These are phyloP conservation scores for Anthoceros angustus DNA, from an alignment of 225 moss, liverwort and hornwort genomes.

Conservation along the genomic window DNA sequence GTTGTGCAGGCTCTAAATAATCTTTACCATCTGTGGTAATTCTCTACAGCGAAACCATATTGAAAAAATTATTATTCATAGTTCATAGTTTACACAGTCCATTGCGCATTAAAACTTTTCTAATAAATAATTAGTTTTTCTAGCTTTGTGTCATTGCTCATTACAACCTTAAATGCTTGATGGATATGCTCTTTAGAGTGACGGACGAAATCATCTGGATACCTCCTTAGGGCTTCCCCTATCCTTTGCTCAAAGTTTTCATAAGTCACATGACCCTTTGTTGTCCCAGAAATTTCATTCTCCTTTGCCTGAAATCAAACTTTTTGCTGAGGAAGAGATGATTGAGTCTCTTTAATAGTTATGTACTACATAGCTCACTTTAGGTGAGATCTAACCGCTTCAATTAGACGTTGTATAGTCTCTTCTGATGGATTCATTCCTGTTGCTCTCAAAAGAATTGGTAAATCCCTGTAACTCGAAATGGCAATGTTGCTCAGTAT, in stretches of 20 bases:
- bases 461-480: background rate
- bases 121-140: background rate
- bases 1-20: background rate
- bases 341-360: too few species aligned
- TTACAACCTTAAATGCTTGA: slow-evolving; percentile 14
- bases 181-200: slow-evolving; percentile 18
- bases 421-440: slow-evolving; percentile 1
- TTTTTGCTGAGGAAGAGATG: too few species aligned
- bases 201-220: slow-evolving; percentile 25
- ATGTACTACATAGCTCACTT: too few species aligned
- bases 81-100: too few species aligned
- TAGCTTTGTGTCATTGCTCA: background rate
- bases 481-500: background rate
- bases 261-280: slow-evolving; percentile 27
- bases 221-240: slow-evolving; percentile 26
- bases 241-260: slow-evolving; percentile 49
- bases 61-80: background rate
- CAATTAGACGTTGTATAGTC: background rate
- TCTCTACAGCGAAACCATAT: background rate
- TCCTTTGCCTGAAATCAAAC: slow-evolving; percentile 21
- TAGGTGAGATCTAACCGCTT: background rate
- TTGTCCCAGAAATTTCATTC: slow-evolving; percentile 22
- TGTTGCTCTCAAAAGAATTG: background rate
- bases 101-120: too few species aligned
- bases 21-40: background rate